Evolutionary conservation across 2,329 filamentous ascomycete genomes (phyloP).

Genomic region (Metarhizium guizhouense): DNA sequence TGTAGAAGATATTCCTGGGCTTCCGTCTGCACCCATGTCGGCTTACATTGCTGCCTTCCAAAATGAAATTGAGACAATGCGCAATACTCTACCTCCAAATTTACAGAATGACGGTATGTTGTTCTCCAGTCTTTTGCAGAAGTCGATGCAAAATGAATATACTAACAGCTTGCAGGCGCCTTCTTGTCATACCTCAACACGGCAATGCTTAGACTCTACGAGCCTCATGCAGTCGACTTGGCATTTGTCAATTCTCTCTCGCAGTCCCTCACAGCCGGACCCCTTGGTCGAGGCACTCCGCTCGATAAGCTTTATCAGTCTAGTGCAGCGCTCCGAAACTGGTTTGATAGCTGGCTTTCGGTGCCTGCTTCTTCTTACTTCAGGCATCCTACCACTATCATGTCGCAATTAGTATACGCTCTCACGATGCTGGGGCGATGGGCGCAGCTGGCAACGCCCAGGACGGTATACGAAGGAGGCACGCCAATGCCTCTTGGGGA

Average conservation of each 20-base stretch:
- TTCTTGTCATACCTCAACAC: slow-evolving; percentile 25
- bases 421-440: slow-evolving; percentile 41
- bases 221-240: slow-evolving; percentile 35
- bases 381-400: slow-evolving; percentile 35
- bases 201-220: slow-evolving; percentile 34
- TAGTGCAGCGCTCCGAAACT: slow-evolving; percentile 35
- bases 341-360: slow-evolving; percentile 39
- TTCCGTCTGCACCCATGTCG: slow-evolving; percentile 31
- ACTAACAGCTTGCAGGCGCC: neutral
- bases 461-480: slow-evolving; percentile 16
- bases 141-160: neutral
- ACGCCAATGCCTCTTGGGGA: slow-evolving; percentile 17
- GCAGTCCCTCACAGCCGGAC: slow-evolving; percentile 30
- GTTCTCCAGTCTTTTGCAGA: neutral
- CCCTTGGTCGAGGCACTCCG: slow-evolving; percentile 28
- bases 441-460: slow-evolving; percentile 36
- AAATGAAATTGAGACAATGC: slow-evolving; percentile 33
- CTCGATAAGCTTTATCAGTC: slow-evolving; percentile 43
- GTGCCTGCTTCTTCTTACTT: slow-evolving; percentile 34
- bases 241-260: slow-evolving; percentile 31
- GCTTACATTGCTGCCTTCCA: slow-evolving; percentile 39
- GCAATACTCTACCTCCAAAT: slow-evolving; percentile 22
- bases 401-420: slow-evolving; percentile 39
- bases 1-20: slow-evolving; percentile 22
- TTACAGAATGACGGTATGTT: slow-evolving; percentile 30